Base-by-base conservation (phyloP, 352 stramenopile genomes). In the Globisporangium recalcitrans region DNA sequence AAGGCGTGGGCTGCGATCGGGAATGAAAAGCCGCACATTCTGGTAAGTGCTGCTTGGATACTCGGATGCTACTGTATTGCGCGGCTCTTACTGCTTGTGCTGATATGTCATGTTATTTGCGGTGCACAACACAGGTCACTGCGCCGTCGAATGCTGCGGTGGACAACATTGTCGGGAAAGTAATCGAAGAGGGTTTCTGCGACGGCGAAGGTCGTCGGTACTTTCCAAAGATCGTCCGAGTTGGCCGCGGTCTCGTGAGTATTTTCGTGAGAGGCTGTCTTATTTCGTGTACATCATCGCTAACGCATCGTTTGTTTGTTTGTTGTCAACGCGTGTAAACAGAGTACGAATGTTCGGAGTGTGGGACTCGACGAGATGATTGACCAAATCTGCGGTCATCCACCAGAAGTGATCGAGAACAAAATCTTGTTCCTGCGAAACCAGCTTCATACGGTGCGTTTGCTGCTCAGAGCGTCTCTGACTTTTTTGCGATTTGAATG, bases 111-210 rank as follows among this genome's bases (percentile, higher is more conserved):
- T 11, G 3, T 1, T 58, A 29, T 24, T 0, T 46, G 4, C 1
- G 13, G 36, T 55, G 0, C 11, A 3, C 48, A 32, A 42, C 1
- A 8, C 27, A 89, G 80, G 80, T 98, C 26, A 91, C 87, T 11
- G 94, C 96, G 11, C 96, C 95, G 11, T 98, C 91, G 26, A 99
- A 99, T 77, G 93, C 91, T 61, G 96, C 95, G 21, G 91, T 98
- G 1, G 96, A 99, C 64, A 98, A 98, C 65, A 94, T 99, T 34
- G 93, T 98, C 42, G 75, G 87, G n/a, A 98, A 98, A 68, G 95
- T 99, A 36, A 98, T 98, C 62, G 82, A 95, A 65, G 88, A 97
- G 71, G 93, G 94, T 38, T 98, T 98, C 55, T 91, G 95, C 40
- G 96, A 98, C 67, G 96, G 96, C 36, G 88, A 95, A 77, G 93